phyloP scores from a whole-genome alignment of 257 asterid species.

The Leptodermis oblonga region DNA sequence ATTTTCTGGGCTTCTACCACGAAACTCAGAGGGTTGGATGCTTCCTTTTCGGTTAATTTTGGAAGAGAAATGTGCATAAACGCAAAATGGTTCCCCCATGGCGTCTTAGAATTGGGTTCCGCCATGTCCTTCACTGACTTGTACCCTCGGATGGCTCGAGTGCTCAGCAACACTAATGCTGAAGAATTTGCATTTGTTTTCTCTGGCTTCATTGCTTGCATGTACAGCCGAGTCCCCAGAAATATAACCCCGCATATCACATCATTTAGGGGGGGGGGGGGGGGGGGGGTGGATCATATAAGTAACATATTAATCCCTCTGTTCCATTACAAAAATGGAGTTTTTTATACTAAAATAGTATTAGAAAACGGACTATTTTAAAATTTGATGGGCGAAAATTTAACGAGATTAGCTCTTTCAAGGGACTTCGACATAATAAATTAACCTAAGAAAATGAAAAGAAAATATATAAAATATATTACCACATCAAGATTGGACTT shows the following conservation, averaged over 20 bases:
- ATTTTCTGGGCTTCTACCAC: constrained; percentile 38
- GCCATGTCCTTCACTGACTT: constrained; percentile 69
- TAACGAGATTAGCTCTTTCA: no score
- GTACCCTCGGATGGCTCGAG: constrained; percentile 65
- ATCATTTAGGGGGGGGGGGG: constrained; percentile 57
- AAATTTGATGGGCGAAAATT: no score
- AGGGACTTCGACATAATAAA: no score
- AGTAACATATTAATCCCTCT: no score
- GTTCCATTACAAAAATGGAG: no score
- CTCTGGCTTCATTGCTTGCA: constrained; percentile 40
- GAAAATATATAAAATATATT: background rate
- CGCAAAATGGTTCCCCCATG: constrained; percentile 89
- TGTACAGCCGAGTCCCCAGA: constrained; percentile 61
- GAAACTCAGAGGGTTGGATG: constrained; percentile 37
- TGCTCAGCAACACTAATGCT: constrained; percentile 71
- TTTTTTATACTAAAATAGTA: no score
- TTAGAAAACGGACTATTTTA: no score
- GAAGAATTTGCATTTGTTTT: constrained; percentile 40
- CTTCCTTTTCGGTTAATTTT: constrained; percentile 3
- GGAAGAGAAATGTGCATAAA: constrained; percentile 71
- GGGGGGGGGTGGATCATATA: no score
- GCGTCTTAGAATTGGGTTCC: constrained; percentile 31
- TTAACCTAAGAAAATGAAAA: no score
- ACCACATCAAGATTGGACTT: constrained; percentile 34
- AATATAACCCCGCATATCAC: constrained; percentile 69